A percentile compares a stretch with the other conserved stretches of the same genome.
phyloP scores from a whole-genome alignment of 1,284 basidiomycete species.

The Mycena citricolor region DNA sequence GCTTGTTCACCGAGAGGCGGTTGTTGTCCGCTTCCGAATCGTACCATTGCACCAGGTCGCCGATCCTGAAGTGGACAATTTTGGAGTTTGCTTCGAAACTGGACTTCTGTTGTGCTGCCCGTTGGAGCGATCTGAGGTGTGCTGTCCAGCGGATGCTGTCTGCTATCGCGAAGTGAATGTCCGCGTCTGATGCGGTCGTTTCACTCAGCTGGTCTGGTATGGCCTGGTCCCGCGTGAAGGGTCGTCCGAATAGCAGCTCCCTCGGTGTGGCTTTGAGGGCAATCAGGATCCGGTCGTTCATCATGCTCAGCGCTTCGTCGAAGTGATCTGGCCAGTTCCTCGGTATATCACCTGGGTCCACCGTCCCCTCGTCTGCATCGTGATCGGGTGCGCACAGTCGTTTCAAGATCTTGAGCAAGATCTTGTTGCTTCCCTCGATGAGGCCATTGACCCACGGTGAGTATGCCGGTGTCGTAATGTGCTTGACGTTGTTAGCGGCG shows the following conservation, averaged over 20 bases:
- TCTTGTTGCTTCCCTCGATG: constrained; percentile 14
- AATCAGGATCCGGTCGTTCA: constrained; percentile 10
- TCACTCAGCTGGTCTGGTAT: background rate
- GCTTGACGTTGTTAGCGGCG: constrained; percentile 22
- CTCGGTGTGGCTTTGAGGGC: constrained; percentile 6
- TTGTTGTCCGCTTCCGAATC: constrained; percentile 9
- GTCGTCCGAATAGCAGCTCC: constrained; percentile 11
- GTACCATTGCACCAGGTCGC: constrained; percentile 16
- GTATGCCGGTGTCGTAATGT: constrained; percentile 32
- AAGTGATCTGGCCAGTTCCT: constrained; percentile 35
- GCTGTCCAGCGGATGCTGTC: constrained; percentile 3
- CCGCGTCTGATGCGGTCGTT: background rate
- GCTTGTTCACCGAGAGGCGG: constrained; percentile 7
- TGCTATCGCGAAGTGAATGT: constrained; percentile 6
- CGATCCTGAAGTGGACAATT: constrained; percentile 8
- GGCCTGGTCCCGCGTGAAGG: constrained; percentile 4
- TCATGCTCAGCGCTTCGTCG: constrained; percentile 27
- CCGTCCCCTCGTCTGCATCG: constrained; percentile 29
- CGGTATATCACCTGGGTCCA: constrained; percentile 22
- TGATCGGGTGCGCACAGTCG: constrained; percentile 32
- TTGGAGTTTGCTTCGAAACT: constrained; percentile 2
- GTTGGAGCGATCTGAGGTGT: constrained; percentile 5
- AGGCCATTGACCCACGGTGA: constrained; percentile 32
- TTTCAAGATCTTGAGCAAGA: constrained; percentile 30
- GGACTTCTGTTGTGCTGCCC: constrained; percentile 2